Evolutionary conservation across 495 filamentous ascomycete species (phyloP).

Genomic region (Rhypophila decipiens): DNA sequence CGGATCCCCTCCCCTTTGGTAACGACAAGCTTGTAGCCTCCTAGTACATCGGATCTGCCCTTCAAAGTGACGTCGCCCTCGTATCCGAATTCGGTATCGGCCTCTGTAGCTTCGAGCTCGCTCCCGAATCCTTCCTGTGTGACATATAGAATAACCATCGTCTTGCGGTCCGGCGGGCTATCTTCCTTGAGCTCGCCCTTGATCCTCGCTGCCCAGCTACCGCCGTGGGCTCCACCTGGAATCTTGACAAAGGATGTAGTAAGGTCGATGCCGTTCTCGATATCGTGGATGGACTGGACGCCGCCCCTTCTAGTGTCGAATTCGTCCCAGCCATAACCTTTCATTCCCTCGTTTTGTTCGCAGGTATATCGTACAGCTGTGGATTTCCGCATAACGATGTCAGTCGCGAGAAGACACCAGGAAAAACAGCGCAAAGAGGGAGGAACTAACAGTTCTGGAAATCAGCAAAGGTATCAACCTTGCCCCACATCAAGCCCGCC

Average conservation of each 20-base stretch:
- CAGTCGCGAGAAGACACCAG: not conserved
- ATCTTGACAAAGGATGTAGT: constrained; percentile 92
- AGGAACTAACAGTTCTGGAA: constrained; percentile 71
- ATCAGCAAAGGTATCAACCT: constrained; percentile 71
- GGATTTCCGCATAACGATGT: not conserved
- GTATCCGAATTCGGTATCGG: constrained; percentile 51
- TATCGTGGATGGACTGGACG: constrained; percentile 82
- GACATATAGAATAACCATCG: constrained; percentile 73
- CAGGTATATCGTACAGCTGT: constrained; percentile 88
- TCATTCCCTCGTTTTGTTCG: constrained; percentile 91
- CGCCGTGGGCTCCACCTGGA: constrained; percentile 79
- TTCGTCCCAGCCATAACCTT: constrained; percentile 94
- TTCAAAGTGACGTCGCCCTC: constrained; percentile 66
- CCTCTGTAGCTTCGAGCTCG: constrained; percentile 48
- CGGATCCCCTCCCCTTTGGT: constrained; percentile 61
- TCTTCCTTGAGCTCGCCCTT: constrained; percentile 74
- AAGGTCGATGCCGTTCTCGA: constrained; percentile 78
- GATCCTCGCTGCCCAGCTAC: constrained; percentile 84
- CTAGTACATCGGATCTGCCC: constrained; percentile 67
- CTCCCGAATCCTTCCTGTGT: constrained; percentile 70
- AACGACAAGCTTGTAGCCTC: constrained; percentile 77
- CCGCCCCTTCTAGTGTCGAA: constrained; percentile 87
- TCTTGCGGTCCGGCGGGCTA: constrained; percentile 55
- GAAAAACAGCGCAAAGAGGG: not conserved
- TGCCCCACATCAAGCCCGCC: constrained; percentile 83